Conservation (phyloP, 495 filamentous ascomycete genomes). For the Bacidia gigantensis region DNA sequence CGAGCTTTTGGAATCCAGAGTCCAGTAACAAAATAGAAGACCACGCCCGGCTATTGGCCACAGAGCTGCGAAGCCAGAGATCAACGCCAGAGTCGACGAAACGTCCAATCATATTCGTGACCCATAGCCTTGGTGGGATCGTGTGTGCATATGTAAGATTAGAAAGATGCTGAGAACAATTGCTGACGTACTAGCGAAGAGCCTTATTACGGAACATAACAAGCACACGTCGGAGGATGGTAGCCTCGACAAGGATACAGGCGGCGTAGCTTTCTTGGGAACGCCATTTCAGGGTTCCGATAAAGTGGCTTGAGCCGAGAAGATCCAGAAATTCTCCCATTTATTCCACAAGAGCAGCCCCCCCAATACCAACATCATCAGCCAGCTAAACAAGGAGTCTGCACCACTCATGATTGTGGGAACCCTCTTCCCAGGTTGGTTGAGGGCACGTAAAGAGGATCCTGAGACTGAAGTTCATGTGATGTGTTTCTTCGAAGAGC, state of each 20-base stretch:
- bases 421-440: background rate
- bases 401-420: background rate
- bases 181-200: background rate
- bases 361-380: background rate
- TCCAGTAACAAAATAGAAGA: slow-evolving; percentile 12
- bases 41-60: slow-evolving; percentile 12
- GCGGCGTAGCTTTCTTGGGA: slow-evolving; percentile 4
- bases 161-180: background rate
- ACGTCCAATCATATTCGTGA: slow-evolving; percentile 27
- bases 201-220: background rate
- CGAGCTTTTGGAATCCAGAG: slow-evolving; percentile 3
- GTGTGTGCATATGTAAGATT: slow-evolving; percentile 9
- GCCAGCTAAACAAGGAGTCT: background rate
- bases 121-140: slow-evolving; percentile 25
- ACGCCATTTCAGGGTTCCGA: slow-evolving; percentile 6
- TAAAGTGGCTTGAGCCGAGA: background rate
- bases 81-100: background rate
- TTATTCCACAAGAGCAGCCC: background rate
- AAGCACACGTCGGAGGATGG: background rate
- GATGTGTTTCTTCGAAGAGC: slow-evolving; percentile 6
- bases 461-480: background rate
- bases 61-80: slow-evolving; percentile 12
- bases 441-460: background rate
- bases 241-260: background rate
- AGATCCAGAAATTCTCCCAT: slow-evolving; percentile 1